Conservation (phyloP, 2,329 filamentous ascomycete species). For the Lachnellula cervina region DNA sequence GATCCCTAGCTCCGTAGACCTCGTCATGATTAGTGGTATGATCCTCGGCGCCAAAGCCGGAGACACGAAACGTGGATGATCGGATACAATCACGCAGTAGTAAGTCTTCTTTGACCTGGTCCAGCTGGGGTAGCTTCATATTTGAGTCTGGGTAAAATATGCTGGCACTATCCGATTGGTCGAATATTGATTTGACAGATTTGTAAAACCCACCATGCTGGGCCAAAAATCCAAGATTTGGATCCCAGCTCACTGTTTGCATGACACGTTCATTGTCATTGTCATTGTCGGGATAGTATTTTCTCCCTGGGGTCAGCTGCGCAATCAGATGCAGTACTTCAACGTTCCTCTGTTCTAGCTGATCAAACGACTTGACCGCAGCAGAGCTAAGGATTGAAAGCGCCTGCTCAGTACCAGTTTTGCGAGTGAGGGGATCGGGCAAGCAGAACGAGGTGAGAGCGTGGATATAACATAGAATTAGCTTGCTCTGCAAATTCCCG, state of each 20-base stretch:
- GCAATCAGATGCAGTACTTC: constrained; percentile 35
- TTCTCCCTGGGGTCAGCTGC: constrained; percentile 34
- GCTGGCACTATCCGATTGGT: background rate
- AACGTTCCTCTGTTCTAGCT: constrained; percentile 33
- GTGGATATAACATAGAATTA: constrained; percentile 48
- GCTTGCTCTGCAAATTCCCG: constrained; percentile 37
- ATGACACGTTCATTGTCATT: constrained; percentile 35
- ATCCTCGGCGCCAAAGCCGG: constrained; percentile 35
- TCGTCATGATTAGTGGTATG: constrained; percentile 4
- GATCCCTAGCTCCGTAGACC: constrained; percentile 2
- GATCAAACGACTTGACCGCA: constrained; percentile 41
- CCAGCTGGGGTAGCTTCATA: background rate
- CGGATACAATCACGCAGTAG: constrained; percentile 28
- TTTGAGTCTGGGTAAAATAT: constrained; percentile 5
- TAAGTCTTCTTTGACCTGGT: constrained; percentile 11
- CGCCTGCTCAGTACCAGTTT: constrained; percentile 50
- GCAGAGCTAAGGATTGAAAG: constrained; percentile 45
- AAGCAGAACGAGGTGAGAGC: constrained; percentile 47
- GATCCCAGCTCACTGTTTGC: constrained; percentile 36
- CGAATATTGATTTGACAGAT: constrained; percentile 3
- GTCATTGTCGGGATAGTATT: constrained; percentile 39
- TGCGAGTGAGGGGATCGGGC: constrained; percentile 42
- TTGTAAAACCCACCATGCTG: constrained; percentile 9
- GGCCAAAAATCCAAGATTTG: background rate
- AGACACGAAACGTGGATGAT: constrained; percentile 29